Evolutionary conservation across 352 stramenopile genomes (phyloP).

Genomic region (Globisporangium emineosum): DNA sequence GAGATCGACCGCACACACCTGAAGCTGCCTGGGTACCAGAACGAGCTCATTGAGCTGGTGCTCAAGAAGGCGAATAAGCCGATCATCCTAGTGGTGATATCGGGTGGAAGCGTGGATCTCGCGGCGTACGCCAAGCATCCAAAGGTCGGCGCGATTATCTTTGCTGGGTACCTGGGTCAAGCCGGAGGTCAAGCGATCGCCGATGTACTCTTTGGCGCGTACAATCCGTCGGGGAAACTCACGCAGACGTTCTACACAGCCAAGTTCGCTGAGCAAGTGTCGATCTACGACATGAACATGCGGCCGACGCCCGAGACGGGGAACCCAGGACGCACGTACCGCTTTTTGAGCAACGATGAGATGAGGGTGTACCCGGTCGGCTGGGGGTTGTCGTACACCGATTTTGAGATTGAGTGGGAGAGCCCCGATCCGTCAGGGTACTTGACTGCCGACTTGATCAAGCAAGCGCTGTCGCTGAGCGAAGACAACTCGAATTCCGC

Average conservation of each 20-base stretch:
- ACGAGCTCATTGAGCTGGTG: slow-evolving; percentile 53
- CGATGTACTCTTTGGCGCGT: slow-evolving; percentile 71
- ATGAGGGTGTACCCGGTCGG: slow-evolving; percentile 72
- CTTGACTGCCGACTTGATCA: slow-evolving; percentile 16
- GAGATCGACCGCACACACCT: slow-evolving; percentile 63
- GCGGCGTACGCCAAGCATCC: slow-evolving; percentile 50
- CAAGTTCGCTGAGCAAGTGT: slow-evolving; percentile 43
- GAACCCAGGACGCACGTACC: slow-evolving; percentile 79
- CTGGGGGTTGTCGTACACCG: slow-evolving; percentile 75
- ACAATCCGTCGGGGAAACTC: slow-evolving; percentile 65
- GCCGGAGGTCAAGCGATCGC: slow-evolving; percentile 62
- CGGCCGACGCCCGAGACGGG: slow-evolving; percentile 49
- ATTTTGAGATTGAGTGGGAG: slow-evolving; percentile 49
- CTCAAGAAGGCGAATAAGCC: slow-evolving; percentile 39
- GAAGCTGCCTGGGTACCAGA: slow-evolving; percentile 59
- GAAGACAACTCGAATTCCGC: slow-evolving; percentile 14
- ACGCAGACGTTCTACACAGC: slow-evolving; percentile 71
- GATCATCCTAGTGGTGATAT: slow-evolving; percentile 77
- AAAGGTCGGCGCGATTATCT: slow-evolving; percentile 68
- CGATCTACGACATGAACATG: slow-evolving; percentile 87
- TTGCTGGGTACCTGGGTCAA: slow-evolving; percentile 67
- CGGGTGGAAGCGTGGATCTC: slow-evolving; percentile 77
- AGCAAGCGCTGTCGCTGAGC: slow-evolving; percentile 12
- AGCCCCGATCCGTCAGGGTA: slow-evolving; percentile 8
- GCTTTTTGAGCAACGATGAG: slow-evolving; percentile 64